Evolutionary conservation across 768 basidiomycete genomes (phyloP), one percentile per base, ranked within the genome.

Genomic region (Russula virescens): DNA sequence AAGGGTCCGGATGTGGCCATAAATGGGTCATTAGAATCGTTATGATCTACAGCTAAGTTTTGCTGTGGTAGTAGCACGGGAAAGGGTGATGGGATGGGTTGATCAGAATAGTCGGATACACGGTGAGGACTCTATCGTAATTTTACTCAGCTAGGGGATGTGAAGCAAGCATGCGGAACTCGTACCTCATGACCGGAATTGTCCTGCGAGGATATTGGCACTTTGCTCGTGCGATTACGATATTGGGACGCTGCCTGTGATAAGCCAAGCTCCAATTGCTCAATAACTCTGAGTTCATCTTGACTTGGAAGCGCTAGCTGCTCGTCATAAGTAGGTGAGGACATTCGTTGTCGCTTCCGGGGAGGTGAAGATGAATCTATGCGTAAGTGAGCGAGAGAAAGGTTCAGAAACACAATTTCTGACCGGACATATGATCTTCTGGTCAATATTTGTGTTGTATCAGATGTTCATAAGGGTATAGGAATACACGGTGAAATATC

Each of bases 241-340:
- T 46, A 45, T 31, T 34, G 35, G 31, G 52, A 19, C 7, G 40
- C 28, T 3, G 38, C 46, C 23, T 59, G 62, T 5, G 65, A 65
- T 31, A 66, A 31, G 25, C 35, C 38, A 13, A 60, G 8, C 38
- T 67, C 66, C 5, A 66, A 5, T 23, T 46, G 21, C 2, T 57
- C 56, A 3, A 65, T 52, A 1, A 9, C 59, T 2, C 25, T 48
- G 5, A 67, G 55, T 26, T 66, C 59, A 19, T 82, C 80, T 62
- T 81, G 78, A 58, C 79, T 85, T 52, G 62, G 64, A 28, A 82
- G 68, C 25, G 80, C 80, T 8, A 67, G 34, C 34, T 63, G 67
- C 11, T 62, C 65, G 6, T 86, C 86, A 61, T 83, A 84, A 21
- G 80, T 80, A 4, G 86, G 85, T 1, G 84, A 86, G 3, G 85